A percentile compares a stretch with the other conserved stretches of the same genome.
Evolutionary conservation across 2,329 filamentous ascomycete genomes (phyloP).

Genomic region (Claviceps sp.): DNA sequence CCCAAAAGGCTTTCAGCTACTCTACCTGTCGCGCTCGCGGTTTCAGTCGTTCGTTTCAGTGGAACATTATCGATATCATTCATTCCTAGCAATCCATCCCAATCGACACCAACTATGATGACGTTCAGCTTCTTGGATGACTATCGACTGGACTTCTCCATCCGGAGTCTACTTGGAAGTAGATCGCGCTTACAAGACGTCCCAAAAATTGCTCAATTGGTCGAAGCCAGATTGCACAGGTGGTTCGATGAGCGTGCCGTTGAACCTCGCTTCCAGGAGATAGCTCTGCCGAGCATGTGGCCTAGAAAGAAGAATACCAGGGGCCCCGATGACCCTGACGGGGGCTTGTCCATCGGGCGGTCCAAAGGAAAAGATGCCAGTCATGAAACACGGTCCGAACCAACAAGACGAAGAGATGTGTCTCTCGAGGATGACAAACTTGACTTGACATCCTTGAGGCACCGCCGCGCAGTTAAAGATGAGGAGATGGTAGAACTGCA

Average conservation of each 20-base stretch:
- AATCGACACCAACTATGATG: slow-evolving; percentile 70
- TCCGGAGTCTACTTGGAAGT: slow-evolving; percentile 65
- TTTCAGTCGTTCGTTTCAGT: slow-evolving; percentile 87
- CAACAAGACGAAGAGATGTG: slow-evolving; percentile 26
- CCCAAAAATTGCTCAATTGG: slow-evolving; percentile 74
- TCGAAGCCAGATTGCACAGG: slow-evolving; percentile 65
- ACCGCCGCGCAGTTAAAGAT: slow-evolving; percentile 23
- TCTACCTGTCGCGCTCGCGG: slow-evolving; percentile 78
- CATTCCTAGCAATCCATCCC: slow-evolving; percentile 59
- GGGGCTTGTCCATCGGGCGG: slow-evolving; percentile 34
- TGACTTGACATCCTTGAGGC: slow-evolving; percentile 24
- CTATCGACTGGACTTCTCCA: slow-evolving; percentile 72
- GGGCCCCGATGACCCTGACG: slow-evolving; percentile 50
- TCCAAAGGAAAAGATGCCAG: slow-evolving; percentile 39
- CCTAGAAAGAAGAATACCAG: slow-evolving; percentile 72
- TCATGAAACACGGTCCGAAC: slow-evolving; percentile 37
- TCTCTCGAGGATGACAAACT: slow-evolving; percentile 30
- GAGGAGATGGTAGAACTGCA: slow-evolving; percentile 30
- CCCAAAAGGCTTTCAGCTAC: slow-evolving; percentile 81
- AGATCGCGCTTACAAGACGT: slow-evolving; percentile 73
- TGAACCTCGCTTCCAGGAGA: slow-evolving; percentile 77
- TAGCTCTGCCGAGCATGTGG: slow-evolving; percentile 71
- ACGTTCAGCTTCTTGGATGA: slow-evolving; percentile 89
- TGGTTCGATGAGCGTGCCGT: slow-evolving; percentile 85
- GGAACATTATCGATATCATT: slow-evolving; percentile 90